Percentiles rank a stretch among this genome's conserved stretches.
Evolutionary conservation across 306 rosid species (phyloP).

Genomic region (Albizia julibrissin): DNA sequence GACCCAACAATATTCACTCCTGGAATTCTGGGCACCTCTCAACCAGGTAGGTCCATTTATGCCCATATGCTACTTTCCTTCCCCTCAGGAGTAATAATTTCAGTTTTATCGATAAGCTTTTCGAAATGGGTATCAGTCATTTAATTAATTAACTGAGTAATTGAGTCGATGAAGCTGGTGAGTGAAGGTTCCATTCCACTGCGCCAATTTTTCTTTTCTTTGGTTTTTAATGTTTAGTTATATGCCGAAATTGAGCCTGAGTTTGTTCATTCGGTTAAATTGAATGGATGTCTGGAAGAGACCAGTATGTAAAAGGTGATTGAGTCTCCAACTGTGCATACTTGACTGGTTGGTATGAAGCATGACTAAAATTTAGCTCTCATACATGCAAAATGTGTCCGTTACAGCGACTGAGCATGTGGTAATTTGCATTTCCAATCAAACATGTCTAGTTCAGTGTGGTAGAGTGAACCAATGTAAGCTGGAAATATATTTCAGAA

Average conservation of each 20-base stretch:
- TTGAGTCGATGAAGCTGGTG: background rate
- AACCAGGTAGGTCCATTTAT: slow-evolving; percentile 58
- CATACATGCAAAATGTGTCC: background rate
- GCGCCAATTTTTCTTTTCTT: background rate
- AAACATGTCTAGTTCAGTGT: background rate
- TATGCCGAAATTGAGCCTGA: background rate
- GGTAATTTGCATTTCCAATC: background rate
- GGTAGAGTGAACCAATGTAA: background rate
- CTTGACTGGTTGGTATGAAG: background rate
- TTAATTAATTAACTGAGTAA: background rate
- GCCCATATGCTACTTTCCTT: slow-evolving; percentile 12
- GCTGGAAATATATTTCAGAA: background rate
- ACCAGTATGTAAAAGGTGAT: background rate
- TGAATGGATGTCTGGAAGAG: background rate
- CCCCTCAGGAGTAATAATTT: background rate
- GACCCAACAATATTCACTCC: slow-evolving; percentile 35
- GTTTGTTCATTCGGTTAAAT: background rate
- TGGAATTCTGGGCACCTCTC: slow-evolving; percentile 52
- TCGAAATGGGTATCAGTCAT: background rate
- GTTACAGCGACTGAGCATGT: background rate
- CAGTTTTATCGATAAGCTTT: background rate
- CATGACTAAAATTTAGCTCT: background rate
- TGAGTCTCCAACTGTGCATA: background rate
- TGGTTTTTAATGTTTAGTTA: background rate
- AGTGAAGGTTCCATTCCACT: background rate